phyloP scores from a whole-genome alignment of 1,139 yeast species.

The Debaryomyces coudertii region DNA sequence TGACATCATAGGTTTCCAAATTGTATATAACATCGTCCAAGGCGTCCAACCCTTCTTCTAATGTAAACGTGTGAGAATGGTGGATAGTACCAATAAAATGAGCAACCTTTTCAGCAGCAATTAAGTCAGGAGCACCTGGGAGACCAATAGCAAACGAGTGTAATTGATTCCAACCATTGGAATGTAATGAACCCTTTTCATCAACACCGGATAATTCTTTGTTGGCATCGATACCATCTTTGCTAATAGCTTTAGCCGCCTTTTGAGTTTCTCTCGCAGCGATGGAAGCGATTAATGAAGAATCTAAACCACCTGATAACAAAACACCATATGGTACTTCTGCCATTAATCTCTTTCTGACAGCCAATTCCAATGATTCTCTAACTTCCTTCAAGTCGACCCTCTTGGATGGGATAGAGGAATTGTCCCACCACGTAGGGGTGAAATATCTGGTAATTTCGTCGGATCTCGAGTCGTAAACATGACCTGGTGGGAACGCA shows the following conservation, averaged over 20 bases:
- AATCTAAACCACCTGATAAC: constrained; percentile 95
- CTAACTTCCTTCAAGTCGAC: constrained; percentile 75
- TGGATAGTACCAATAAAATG: constrained; percentile 92
- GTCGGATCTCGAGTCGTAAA: constrained; percentile 90
- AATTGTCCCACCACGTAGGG: constrained; percentile 93
- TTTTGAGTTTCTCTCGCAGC: constrained; percentile 93
- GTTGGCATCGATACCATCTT: constrained; percentile 52
- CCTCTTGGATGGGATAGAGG: constrained; percentile 69
- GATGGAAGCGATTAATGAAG: constrained; percentile 92
- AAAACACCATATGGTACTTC: constrained; percentile 98
- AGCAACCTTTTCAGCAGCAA: constrained; percentile 97
- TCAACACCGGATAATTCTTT: constrained; percentile 89
- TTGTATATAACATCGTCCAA: constrained; percentile 92
- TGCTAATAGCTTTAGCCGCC: constrained; percentile 60
- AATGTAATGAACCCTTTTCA: constrained; percentile 77
- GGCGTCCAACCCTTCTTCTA: constrained; percentile 96
- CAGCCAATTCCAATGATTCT: constrained; percentile 86
- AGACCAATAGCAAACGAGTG: constrained; percentile 97
- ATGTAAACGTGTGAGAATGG: constrained; percentile 96
- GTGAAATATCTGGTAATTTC: constrained; percentile 81
- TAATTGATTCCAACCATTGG: constrained; percentile 79
- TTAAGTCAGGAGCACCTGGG: constrained; percentile 96
- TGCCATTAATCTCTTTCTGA: constrained; percentile 98
- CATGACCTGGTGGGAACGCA: constrained; percentile 99
- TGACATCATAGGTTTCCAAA: constrained; percentile 96